Conservation (phyloP, 805 yeast genomes). For the Hanseniaspora hatyaiensis region DNA sequence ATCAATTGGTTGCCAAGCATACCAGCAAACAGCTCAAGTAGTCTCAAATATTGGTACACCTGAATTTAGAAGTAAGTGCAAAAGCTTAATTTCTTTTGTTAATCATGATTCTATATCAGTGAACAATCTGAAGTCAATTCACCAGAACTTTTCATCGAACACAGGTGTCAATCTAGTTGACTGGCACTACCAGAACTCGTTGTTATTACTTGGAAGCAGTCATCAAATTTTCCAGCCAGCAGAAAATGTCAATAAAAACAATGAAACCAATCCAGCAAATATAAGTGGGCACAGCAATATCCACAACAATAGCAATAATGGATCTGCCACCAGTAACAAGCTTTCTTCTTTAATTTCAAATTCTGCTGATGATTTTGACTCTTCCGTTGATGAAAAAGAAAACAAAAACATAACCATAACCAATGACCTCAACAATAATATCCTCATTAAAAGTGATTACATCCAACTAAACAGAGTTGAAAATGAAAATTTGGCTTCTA, state of each 20-base stretch:
- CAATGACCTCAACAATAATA: neutral
- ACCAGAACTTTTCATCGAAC: conserved; percentile 14
- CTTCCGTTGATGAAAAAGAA: neutral
- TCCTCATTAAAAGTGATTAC: conserved; percentile 6
- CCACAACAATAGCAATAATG: neutral
- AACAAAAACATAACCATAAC: neutral
- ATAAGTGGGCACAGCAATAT: neutral
- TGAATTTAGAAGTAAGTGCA: conserved; percentile 15
- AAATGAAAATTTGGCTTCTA: neutral
- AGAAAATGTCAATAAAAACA: conserved; percentile 4
- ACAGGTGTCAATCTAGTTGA: conserved; percentile 6
- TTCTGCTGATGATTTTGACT: neutral
- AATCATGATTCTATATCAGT: conserved; percentile 11
- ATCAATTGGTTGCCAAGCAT: conserved; percentile 56
- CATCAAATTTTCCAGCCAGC: conserved; percentile 11
- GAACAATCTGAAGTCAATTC: conserved; percentile 13
- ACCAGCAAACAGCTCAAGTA: conserved; percentile 29
- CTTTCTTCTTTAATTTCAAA: neutral
- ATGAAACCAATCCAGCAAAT: neutral
- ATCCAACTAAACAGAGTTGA: conserved; percentile 3
- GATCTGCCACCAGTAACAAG: neutral
- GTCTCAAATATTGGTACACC: conserved; percentile 14
- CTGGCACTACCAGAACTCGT: conserved; percentile 14
- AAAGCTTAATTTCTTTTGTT: conserved; percentile 9
- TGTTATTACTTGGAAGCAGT: conserved; percentile 4